Base-by-base conservation (phyloP, 2,329 filamentous ascomycete species). In the Purpureocillium takamizusanense region DNA sequence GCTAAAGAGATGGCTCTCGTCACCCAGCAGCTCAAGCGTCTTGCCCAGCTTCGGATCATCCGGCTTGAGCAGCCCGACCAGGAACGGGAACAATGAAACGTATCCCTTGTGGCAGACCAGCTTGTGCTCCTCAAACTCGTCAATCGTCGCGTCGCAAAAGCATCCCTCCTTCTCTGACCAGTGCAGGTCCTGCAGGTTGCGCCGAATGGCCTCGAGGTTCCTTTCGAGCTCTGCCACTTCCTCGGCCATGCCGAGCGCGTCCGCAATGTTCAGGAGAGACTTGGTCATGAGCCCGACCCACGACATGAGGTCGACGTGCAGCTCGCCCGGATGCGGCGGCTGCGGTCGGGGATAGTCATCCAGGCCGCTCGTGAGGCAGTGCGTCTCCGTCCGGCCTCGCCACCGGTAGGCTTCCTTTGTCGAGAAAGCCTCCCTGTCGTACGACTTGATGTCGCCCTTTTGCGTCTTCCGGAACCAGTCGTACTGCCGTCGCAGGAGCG, bases 261-360 rank as follows among this genome's bases (percentile, higher is more conserved):
- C 67, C 2, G 88, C 86, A 50, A 95, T 85, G 49, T 83, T 85
- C 51, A 79, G 74, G 39, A 98, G 76, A n/a, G 84, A 83, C 47
- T 83, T 80, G 31, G 86, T 83, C 86, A 95, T 94, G 67, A 95
- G 78, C n/a, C 90, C 92, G 64, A 98, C 84, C 92, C 92, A 98
- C 37, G 86, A 86, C 59, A 98, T 84, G 38, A 97, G 72, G 61
- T 98, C 92, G 23, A 94, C 81, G 59, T 98, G 90, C 36, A 98
- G 74, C 75, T 98, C 92, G 52, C 87, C 90, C 0, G 92, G 90
- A 59, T 95, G 89, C 18, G 92, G 92, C 12, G 92, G 89, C 60
- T 94, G 86, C 8, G 92, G 75, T 35, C 92, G 86, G 36, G 92
- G 92, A 56, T 97, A 98, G 64, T 98, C 92, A 53, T 98, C 92